Base-by-base conservation (phyloP, 2,329 filamentous ascomycete genomes). In the Colletotrichum acutatum region DNA sequence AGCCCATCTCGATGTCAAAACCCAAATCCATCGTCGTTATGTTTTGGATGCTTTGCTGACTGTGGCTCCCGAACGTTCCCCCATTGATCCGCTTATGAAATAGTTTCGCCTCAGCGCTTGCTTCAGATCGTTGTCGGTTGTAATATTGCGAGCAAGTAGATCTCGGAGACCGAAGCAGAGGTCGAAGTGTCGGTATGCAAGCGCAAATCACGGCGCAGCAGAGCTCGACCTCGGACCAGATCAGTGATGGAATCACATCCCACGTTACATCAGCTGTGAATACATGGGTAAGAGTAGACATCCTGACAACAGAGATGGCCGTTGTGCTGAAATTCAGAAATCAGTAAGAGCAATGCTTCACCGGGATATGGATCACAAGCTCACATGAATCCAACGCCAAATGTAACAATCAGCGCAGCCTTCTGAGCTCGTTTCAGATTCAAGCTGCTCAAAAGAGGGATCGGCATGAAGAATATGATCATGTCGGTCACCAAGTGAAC, bases 361-460 rank as follows among this genome's bases (percentile, higher is more conserved):
- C 5, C 11, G 7, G 26, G 7, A n/a, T 11, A 14, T 19, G 4
- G 1, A 22, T 34, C 12, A 3, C 28, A 16, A 19, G 64, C 68
- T 74, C 28, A 74, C 71, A 68, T 11, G 19, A 74, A 72, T 3
- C 71, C 71, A 30, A 74, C 34, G n/a, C 71, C 71, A 46, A 74
- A 74, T 26, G 30, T 74, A 26, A 72, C 19, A 26, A 72, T 54
- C 14, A 72, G 22, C 0, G 63, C 71, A 3, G 12, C n/a, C 34
- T 59, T 74, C 22, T 61, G 68, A 52, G 37, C 30, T 7, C 4
- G 42, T 19, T 53, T 66, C 12, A 74, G 26, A 19, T 30, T 67
- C 14, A 74, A 11, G 30, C n/a, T 62, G 19, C 30, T 42, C 19
- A 72, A 19, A 30, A 74, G 22, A 9, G 71, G 68, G 3, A 74